A percentile compares a stretch with the other conserved stretches of the same genome.
These are phyloP conservation scores for Miscanthus sacchariflorus DNA, from an alignment of 202 grass and related monocot species.

Conservation along the genomic window DNA sequence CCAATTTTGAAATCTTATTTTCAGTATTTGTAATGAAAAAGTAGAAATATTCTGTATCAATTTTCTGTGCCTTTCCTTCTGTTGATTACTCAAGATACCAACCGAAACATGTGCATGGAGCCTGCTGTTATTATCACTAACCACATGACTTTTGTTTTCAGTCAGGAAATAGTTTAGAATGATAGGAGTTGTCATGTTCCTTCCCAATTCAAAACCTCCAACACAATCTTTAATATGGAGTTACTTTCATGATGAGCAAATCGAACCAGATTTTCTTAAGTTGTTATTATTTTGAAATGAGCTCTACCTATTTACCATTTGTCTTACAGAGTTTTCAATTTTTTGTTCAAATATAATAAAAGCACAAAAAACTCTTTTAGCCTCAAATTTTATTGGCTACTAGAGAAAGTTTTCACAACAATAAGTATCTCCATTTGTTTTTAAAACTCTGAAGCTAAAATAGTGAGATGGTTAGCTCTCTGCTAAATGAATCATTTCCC, in stretches of 20 bases:
- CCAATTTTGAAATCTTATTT: background rate
- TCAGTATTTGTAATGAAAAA: background rate
- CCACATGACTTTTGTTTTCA: background rate
- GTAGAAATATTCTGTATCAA: background rate
- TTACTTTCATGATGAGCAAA: slow-evolving; percentile 23
- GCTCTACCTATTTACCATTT: slow-evolving; percentile 8
- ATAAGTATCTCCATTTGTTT: background rate
- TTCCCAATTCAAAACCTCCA: background rate
- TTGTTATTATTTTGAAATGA: background rate
- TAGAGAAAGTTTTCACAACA: background rate
- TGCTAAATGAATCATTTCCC: slow-evolving; percentile 10
- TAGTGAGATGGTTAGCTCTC: background rate
- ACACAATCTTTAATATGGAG: background rate
- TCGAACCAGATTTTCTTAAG: background rate
- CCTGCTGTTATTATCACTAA: slow-evolving; percentile 4
- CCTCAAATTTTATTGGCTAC: background rate
- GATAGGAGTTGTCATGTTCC: background rate
- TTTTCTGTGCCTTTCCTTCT: background rate
- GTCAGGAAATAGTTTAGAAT: slow-evolving; percentile 14
- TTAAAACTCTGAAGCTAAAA: slow-evolving; percentile 22
- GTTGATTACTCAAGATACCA: background rate
- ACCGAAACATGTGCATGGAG: background rate
- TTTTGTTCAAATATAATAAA: slow-evolving; percentile 12
- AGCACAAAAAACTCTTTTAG: background rate
- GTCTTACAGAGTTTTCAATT: background rate